Conservation (phyloP, 2,329 filamentous ascomycete genomes). For the Nannizziopsis arthrosporioides region DNA sequence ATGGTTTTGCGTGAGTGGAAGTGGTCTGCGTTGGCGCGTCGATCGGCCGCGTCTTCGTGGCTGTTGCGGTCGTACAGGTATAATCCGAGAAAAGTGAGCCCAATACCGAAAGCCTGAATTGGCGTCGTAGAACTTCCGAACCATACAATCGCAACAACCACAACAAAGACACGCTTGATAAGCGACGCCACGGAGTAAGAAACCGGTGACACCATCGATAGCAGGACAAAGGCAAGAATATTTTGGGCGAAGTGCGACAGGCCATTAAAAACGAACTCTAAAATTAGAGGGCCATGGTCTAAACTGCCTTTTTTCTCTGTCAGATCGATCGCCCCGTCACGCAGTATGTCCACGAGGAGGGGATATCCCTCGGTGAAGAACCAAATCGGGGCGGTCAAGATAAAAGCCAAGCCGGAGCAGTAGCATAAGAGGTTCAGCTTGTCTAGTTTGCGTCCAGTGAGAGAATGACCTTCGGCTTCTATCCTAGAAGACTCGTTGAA, state of each 20-base stretch:
- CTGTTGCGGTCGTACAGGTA: conserved; percentile 93
- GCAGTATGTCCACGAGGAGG: conserved; percentile 64
- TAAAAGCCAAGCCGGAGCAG: conserved; percentile 83
- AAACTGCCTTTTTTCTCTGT: conserved; percentile 64
- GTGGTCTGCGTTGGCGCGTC: conserved; percentile 54
- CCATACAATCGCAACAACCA: conserved; percentile 89
- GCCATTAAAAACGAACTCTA: conserved; percentile 97
- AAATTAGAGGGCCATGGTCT: conserved; percentile 47
- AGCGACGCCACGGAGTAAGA: conserved; percentile 93
- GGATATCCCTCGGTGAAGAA: conserved; percentile 76
- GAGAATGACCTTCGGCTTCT: conserved; percentile 57
- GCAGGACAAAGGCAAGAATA: conserved; percentile 81
- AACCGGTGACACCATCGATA: conserved; percentile 89
- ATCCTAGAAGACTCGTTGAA: conserved; percentile 88
- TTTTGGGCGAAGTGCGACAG: conserved; percentile 95
- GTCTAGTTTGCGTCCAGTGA: conserved; percentile 68
- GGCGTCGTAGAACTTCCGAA: conserved; percentile 80
- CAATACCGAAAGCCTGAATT: conserved; percentile 74
- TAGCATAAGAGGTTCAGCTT: conserved; percentile 96
- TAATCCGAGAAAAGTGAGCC: conserved; percentile 76
- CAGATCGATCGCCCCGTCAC: conserved; percentile 67
- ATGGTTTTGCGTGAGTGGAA: conserved; percentile 52
- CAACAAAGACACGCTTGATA: conserved; percentile 95
- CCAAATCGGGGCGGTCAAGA: conserved; percentile 85
- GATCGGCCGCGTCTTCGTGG: conserved; percentile 77